Evolutionary conservation across 2,329 filamentous ascomycete species (phyloP), one percentile per base, ranked within the genome.

Genomic region (Neonectria punicea): DNA sequence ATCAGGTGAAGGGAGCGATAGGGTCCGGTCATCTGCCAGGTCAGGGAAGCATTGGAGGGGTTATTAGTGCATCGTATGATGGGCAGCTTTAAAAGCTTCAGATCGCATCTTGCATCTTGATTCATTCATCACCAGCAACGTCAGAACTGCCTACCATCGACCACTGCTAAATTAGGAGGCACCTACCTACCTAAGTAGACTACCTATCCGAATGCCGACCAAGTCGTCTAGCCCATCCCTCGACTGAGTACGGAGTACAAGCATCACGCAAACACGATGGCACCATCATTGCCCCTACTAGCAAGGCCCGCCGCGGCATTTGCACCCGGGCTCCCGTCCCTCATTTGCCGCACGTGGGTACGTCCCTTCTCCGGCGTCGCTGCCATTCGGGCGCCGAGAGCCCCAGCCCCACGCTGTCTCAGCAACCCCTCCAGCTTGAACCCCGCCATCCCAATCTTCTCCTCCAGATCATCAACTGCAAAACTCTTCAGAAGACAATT

Each of bases 401-500:
- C 36, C 20, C 56, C 59, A 43, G 67, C 71, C 72, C 71, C 73
- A 70, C 66, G 67, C 57, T 47, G 49, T 34, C 58, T 59, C 30
- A 66, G 65, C 71, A 68, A 69, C 72, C 72, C 73, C 54, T 70
- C 49, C 22, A 51, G 28, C 49, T 30, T n/a, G 20, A 11, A 64
- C 61, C 55, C 65, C 60, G 47, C 70, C 57, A 66, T 73, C 74
- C 71, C 72, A 70, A 71, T 75, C 72, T 74, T 73, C 66, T 66
- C 68, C 66, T 72, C 36, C 32, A 67, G 59, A 65, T 63, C 66
- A 49, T 59, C 61, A 53, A 59, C 65, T 57, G 49, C 61, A 67
- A 57, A 56, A 62, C 62, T 58, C 50, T 47, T 34, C 51, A 58
- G 66, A 60, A 67, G 53, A 69, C 67, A 73, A 69, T 67, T 67